phyloP scores from a whole-genome alignment of 2,329 filamentous ascomycete genomes.

The Drechslerella dactyloides region DNA sequence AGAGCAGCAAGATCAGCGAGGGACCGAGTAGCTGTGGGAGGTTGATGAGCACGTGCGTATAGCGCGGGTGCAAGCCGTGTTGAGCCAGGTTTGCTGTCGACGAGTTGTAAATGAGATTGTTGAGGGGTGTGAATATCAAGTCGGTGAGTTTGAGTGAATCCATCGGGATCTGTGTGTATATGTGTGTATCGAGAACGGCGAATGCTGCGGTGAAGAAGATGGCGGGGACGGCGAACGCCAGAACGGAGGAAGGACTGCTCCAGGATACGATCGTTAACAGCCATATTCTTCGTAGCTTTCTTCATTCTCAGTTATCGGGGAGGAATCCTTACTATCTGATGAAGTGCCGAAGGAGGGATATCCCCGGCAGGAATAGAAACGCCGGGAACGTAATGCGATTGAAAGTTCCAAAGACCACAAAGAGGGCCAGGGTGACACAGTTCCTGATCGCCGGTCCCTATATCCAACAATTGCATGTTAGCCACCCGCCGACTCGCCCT shows the following conservation, averaged over 20 bases:
- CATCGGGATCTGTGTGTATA: conserved; percentile 40
- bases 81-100: conserved; percentile 62
- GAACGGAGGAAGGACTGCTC: conserved; percentile 60
- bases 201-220: conserved; percentile 70
- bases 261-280: conserved; percentile 30
- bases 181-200: conserved; percentile 50
- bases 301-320: conserved; percentile 18
- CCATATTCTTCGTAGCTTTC: conserved; percentile 62
- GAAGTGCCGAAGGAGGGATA: conserved; percentile 86
- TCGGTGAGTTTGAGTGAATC: conserved; percentile 8
- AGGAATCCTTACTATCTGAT: conserved; percentile 68
- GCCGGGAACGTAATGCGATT: conserved; percentile 98
- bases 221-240: conserved; percentile 60
- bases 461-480: conserved; percentile 10
- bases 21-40: conserved; percentile 64
- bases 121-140: conserved; percentile 63
- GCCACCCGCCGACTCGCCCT: background rate
- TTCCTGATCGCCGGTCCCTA: conserved; percentile 41
- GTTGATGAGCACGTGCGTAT: conserved; percentile 63
- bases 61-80: conserved; percentile 64
- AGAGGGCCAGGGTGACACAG: conserved; percentile 77
- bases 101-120: conserved; percentile 64
- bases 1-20: conserved; percentile 60
- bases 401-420: conserved; percentile 85
- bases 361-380: conserved; percentile 81